phyloP scores from a whole-genome alignment of 345 rosid genomes.

The Citrus cavaleriei region DNA sequence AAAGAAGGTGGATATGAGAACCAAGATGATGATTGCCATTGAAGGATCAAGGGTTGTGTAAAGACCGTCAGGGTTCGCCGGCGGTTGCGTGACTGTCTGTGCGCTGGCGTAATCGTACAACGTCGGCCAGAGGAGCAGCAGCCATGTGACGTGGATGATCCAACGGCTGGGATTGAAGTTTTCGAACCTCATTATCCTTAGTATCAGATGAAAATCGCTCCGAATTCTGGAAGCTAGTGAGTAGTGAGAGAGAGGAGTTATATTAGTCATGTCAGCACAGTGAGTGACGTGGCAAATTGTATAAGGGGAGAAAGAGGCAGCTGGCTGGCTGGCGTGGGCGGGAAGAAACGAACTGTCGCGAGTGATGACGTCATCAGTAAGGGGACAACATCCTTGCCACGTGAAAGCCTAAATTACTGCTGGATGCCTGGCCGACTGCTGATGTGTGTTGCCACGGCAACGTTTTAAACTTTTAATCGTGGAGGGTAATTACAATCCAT shows the following conservation, averaged over 20 bases:
- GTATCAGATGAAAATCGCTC: background rate
- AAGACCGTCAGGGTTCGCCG: background rate
- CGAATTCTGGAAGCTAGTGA: background rate
- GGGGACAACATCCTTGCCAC: background rate
- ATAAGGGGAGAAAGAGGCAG: background rate
- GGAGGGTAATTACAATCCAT: too few species aligned
- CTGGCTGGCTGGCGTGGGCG: background rate
- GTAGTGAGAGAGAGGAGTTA: background rate
- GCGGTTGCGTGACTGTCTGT: background rate
- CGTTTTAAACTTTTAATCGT: background rate
- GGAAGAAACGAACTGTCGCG: background rate
- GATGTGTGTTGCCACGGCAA: background rate
- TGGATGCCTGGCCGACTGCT: background rate
- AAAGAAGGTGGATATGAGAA: constrained; percentile 25
- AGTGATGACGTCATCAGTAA: background rate
- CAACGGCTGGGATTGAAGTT: background rate
- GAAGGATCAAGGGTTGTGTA: constrained; percentile 23
- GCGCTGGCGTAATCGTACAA: background rate
- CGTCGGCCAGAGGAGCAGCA: background rate
- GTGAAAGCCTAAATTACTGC: background rate
- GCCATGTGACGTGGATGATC: background rate
- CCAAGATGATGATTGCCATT: constrained; percentile 13
- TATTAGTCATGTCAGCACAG: background rate
- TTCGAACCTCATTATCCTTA: background rate
- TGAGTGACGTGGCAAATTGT: background rate